A percentile compares a stretch with the other conserved stretches of the same genome.
These are phyloP conservation scores for Holtermannia corniformis DNA, from an alignment of 768 basidiomycete genomes.

Conservation along the genomic window DNA sequence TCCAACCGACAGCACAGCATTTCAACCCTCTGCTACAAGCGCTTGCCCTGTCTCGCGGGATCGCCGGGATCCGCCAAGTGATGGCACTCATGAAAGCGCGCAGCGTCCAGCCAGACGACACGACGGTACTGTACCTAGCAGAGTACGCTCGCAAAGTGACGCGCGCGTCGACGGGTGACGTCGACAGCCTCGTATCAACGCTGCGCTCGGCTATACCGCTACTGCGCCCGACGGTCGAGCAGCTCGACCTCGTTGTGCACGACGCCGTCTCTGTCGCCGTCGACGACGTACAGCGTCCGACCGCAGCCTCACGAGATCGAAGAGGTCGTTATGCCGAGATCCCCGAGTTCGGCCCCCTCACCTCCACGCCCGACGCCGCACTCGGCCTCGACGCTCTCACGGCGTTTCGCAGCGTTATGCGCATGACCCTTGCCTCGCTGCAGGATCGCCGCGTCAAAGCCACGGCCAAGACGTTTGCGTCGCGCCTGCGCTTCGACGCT, in stretches of 20 bases:
- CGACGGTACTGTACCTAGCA: neutral
- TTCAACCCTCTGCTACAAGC: neutral
- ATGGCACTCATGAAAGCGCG: neutral
- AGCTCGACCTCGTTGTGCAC: neutral
- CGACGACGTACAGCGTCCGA: neutral
- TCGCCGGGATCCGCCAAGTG: neutral
- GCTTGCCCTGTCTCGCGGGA: neutral
- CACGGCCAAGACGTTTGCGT: constrained; percentile 11
- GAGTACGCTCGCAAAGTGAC: neutral
- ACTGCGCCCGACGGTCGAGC: neutral
- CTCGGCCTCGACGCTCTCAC: neutral
- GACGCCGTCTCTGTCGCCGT: neutral
- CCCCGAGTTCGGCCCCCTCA: neutral
- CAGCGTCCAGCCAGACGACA: neutral
- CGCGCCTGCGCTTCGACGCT: constrained; percentile 19
- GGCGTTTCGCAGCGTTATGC: neutral
- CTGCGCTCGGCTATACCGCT: neutral
- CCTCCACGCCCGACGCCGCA: neutral
- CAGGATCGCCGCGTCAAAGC: neutral
- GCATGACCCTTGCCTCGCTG: neutral
- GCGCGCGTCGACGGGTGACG: neutral
- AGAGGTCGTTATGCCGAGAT: neutral
- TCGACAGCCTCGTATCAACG: neutral
- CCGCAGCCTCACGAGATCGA: neutral
- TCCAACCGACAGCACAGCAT: neutral